Evolutionary conservation across 192 early-diverging fungal genomes (phyloP).

Genomic region (Rhizoclosmatium globosum): DNA sequence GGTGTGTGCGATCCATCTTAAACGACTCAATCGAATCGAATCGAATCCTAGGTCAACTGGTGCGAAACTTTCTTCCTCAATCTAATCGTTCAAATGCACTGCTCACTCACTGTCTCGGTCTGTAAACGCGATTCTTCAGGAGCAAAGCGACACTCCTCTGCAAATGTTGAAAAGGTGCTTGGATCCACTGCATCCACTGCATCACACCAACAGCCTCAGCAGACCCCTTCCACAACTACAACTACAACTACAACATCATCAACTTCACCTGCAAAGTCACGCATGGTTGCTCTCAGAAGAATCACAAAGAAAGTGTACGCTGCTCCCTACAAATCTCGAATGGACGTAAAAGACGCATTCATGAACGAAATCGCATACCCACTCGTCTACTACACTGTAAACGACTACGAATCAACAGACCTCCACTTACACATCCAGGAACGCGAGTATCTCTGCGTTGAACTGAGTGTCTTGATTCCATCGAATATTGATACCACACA

Average conservation of each 20-base stretch:
- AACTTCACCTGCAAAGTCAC: conserved; percentile 49
- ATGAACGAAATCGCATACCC: conserved; percentile 91
- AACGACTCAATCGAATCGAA: no score
- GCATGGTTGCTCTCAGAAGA: conserved; percentile 81
- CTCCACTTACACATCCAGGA: conserved; percentile 86
- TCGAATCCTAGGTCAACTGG: conserved; percentile 70
- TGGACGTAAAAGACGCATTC: conserved; percentile 88
- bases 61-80: conserved; percentile 93
- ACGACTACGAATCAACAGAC: conserved; percentile 91
- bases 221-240: not conserved
- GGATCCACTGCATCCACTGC: not conserved
- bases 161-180: conserved; percentile 11
- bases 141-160: not conserved
- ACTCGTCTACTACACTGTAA: conserved; percentile 90
- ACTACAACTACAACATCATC: not conserved
- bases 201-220: conserved; percentile 7
- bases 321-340: conserved; percentile 87
- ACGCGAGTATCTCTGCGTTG: conserved; percentile 90
- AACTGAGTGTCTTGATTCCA: conserved; percentile 83
- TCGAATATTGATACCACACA: conserved; percentile 23
- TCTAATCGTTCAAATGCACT: conserved; percentile 89
- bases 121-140: conserved; percentile 56
- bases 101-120: conserved; percentile 89
- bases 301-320: conserved; percentile 86
- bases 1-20: no score